phyloP scores from a whole-genome alignment of 176 grass and related monocot genomes.

The Cymbopogon citratus region DNA sequence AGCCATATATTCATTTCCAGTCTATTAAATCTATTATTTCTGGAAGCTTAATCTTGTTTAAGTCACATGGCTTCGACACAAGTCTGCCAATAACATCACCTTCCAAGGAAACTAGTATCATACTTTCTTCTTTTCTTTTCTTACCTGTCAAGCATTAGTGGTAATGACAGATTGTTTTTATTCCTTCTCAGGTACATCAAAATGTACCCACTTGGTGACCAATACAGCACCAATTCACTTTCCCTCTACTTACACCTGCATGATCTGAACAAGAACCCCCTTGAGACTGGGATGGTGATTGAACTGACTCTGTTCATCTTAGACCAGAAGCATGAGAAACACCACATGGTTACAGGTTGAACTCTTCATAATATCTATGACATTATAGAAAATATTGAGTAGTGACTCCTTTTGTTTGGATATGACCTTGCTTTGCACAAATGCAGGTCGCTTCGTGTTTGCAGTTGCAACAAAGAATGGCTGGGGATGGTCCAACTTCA shows the following conservation, averaged over 20 bases:
- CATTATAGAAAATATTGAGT: background rate
- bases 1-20: background rate
- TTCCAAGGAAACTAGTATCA: background rate
- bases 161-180: background rate
- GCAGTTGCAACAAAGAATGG: background rate
- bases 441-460: background rate
- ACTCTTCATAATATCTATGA: background rate
- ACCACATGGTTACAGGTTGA: background rate
- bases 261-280: background rate
- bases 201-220: conserved; percentile 3
- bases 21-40: background rate
- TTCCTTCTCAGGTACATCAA: background rate
- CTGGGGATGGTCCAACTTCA: conserved; percentile 23
- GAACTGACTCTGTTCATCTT: conserved; percentile 1
- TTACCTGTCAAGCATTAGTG: background rate
- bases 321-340: background rate
- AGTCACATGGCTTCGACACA: background rate
- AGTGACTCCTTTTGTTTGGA: background rate
- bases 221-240: background rate
- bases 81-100: background rate
- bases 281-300: background rate
- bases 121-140: background rate
- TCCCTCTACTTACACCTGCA: conserved; percentile 15
- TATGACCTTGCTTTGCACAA: background rate
- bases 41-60: background rate